Base-by-base conservation (phyloP, 352 stramenopile species). In the Globisporangium middletonii region DNA sequence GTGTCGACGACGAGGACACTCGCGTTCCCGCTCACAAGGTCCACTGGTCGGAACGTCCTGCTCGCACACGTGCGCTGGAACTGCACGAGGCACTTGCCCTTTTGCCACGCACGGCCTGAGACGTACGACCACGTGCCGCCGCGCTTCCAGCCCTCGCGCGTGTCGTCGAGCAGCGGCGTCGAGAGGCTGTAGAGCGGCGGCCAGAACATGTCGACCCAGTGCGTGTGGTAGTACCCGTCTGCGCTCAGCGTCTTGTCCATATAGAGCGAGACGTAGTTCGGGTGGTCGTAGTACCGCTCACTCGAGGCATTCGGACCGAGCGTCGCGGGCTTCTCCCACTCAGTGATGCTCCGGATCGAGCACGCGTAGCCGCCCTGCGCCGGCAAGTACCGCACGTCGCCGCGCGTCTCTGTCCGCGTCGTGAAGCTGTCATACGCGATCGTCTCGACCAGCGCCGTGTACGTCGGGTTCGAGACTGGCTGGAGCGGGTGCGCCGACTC, bases 211-310 rank as follows among this genome's bases (percentile, higher is more conserved):
- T 68, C 69, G 23, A 73, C 61, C 92, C 92, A 98, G 26, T 87
- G 68, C 4, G 92, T 97, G 66, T 97, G 93, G 46, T 79, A 82
- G 19, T 79, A 64, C 27, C 80, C 84, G 67, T 98, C 90, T 26
- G 62, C 68, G 49, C 90, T 90, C 49, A 81, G 53, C 33, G 69
- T 73, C 55, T 68, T 75, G 74, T 98, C 85, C 96, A 99, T 99
- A 68, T 98, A 98, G 15, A 75, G 82, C 15, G 92, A 98, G 56
- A 95, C 98, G 57, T 98, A 99, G 72, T 99, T 99, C 3, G 96
- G 91, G 63, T 98, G 92, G 53, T 97, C 69, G 35, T 94, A 92
- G 53, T 98, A 84, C 46, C 72, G 87, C n/a, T 75, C 71, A 0
- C 87, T 50, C 9, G 79, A 91, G 4, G 69, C 78, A 45, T 77